phyloP scores from a whole-genome alignment of 305 asterid species.

The Plantago lanceolata region DNA sequence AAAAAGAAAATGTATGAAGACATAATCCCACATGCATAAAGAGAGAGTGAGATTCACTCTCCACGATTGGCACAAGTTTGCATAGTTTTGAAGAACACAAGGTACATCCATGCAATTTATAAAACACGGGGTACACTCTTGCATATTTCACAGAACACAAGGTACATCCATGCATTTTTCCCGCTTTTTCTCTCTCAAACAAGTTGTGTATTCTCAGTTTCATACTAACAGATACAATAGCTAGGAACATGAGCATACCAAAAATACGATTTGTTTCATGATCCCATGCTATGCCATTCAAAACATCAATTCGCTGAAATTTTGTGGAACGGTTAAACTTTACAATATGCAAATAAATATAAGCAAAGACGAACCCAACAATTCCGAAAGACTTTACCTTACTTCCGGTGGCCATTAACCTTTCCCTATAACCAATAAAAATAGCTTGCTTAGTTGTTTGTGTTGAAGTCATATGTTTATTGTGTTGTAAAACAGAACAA shows the following conservation, averaged over 20 bases:
- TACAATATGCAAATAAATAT: background rate
- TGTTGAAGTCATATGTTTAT: too few relatives aligned
- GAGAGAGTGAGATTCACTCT: too few relatives aligned
- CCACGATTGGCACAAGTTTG: too few relatives aligned
- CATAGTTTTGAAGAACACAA: too few relatives aligned
- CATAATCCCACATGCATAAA: too few relatives aligned
- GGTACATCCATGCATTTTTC: background rate
- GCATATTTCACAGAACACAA: too few relatives aligned
- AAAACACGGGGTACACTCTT: too few relatives aligned
- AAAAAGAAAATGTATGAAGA: too few relatives aligned
- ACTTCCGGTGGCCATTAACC: conserved; percentile 42
- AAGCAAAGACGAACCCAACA: background rate
- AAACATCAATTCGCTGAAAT: conserved; percentile 52
- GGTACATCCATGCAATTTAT: too few relatives aligned
- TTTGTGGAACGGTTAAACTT: conserved; percentile 12
- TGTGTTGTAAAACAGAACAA: background rate
- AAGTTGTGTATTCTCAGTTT: background rate
- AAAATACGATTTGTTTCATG: conserved; percentile 41
- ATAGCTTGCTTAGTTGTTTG: too few relatives aligned
- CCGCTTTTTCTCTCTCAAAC: background rate
- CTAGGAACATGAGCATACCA: conserved; percentile 31
- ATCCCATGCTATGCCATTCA: conserved; percentile 80
- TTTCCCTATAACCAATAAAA: conserved; percentile 33
- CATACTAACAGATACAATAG: background rate
- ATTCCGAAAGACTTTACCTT: conserved; percentile 32